A percentile compares a stretch with the other conserved stretches of the same genome.
These are phyloP conservation scores for Zoysia pacifica DNA, from an alignment of 176 grass and related monocot species.

Conservation along the genomic window DNA sequence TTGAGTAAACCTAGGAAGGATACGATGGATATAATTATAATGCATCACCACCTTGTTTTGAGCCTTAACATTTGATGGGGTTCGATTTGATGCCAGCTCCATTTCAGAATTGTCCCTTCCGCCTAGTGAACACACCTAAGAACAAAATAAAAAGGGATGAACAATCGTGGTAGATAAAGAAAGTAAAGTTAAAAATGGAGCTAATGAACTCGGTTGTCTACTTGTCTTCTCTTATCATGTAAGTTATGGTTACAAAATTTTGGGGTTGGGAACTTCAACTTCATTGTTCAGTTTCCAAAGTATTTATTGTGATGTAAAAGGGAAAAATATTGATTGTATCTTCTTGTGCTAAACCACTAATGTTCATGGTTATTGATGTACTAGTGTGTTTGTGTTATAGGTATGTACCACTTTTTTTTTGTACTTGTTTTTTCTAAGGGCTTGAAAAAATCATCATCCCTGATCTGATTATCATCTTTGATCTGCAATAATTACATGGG, in stretches of 20 bases:
- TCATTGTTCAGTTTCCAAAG: not conserved
- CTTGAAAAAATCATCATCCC: constrained; percentile 29
- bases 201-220: not conserved
- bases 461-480: constrained; percentile 12
- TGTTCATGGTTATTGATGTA: not conserved
- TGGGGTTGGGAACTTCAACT: not conserved
- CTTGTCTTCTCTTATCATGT: not conserved
- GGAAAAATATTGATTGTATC: not conserved
- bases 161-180: constrained; percentile 5
- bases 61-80: constrained; percentile 27
- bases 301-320: constrained; percentile 2
- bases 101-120: constrained; percentile 41
- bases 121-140: constrained; percentile 36
- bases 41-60: constrained; percentile 53
- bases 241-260: constrained; percentile 3
- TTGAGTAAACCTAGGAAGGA: not conserved
- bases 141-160: not conserved
- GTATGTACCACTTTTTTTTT: constrained; percentile 30
- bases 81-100: constrained; percentile 35
- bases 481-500: constrained; percentile 21
- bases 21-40: constrained; percentile 18
- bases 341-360: not conserved
- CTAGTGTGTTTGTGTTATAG: not conserved
- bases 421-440: constrained; percentile 33
- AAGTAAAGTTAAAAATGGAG: constrained; percentile 3